Evolutionary conservation across 768 basidiomycete species (phyloP), one percentile per base, ranked within the genome.

Genomic region (Lactarius vividus): DNA sequence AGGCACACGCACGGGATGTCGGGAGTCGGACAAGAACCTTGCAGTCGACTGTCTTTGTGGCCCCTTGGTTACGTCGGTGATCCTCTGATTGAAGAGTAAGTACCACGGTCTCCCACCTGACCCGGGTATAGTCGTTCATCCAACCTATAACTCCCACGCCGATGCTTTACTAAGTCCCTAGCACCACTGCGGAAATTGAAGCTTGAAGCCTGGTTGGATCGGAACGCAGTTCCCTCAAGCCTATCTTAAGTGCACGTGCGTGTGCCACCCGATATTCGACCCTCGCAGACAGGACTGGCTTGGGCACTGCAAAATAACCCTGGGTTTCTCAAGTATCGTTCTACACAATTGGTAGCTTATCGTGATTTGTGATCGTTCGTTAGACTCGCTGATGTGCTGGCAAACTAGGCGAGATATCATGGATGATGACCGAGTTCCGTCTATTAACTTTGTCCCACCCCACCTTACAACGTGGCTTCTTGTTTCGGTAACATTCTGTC

Each of bases 171-270:
- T 54, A 26, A 28, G 31, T 26, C 16, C 16, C 29, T 35, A n/a
- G 52, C 18, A 44, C 26, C 31, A 59, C 40, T 37, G 31, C 49
- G 59, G 53, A 60, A 26, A 55, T 60, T 26, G 53, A 55, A 60
- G 42, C n/a, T 60, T 26, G 53, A 55, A 60, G 53, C 28, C 9
- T 37, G 33, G 18, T 7, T 37, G 44, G 55, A 42, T 56, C 15
- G 55, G 8, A 16, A 16, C 20, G 26, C 42, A 35, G 23, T 23
- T 49, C 16, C 55, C 18, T 44, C 39, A 29, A 39, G 57, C 40
- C 31, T 54, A 23, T 59, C 49, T 52, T 52, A 23, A 23, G 40
- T 53, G 29, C 58, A 26, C 39, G 56, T 49, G 49, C 39, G 56
- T 49, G 49, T 15, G 23, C 26, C 23, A 18, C 16, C 23, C n/a